Evolutionary conservation across 2,329 filamentous ascomycete species (phyloP), one percentile per base, ranked within the genome.

Genomic region (Teratosphaeria epicoccoides): DNA sequence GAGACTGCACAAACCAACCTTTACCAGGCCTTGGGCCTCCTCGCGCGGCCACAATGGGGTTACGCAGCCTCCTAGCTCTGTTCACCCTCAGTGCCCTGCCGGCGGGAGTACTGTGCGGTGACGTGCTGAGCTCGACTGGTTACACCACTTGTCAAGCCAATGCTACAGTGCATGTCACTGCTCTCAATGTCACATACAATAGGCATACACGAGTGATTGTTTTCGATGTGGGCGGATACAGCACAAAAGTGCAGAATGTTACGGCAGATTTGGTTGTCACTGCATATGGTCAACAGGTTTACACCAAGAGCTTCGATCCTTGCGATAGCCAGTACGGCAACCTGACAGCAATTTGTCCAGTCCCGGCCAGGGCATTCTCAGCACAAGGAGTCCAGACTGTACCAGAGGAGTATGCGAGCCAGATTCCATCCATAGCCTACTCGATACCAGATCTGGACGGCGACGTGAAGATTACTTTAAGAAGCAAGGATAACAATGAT

Each of bases 371-470:
- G 23, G 71, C 69, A 5, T 98, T 97, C 63, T 70, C 80, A 12
- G 89, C 91, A 6, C 71, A 73, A 43, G 91, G 89, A 46, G 73
- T 71, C 3, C 85, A 93, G 67, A 70, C 75, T 25, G 86, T 98
- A 37, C 86, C 89, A 14, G 70, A 78, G 0, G 64, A 82, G 55
- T 91, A 83, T 64, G 82, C 87, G 51, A 77, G 77, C 50, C 72
- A 85, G 70, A 91, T 98, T 40, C 93, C 93, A 1, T 73, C 81
- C 2, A 95, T 98, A 59, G 91, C 91, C 11, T 98, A 96, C 72
- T 79, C 81, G 55, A 76, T 98, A 26, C 93, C 93, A 47, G 90
- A 98, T 66, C 85, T 98, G 60, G 84, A 91, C 51, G 91, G 91
- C 33, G 72, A 84, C 62, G 93, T 90, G 28, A 93, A 83, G 44